Base-by-base conservation (phyloP, 805 yeast genomes). In the Myxozyma vanderwaltii region DNA sequence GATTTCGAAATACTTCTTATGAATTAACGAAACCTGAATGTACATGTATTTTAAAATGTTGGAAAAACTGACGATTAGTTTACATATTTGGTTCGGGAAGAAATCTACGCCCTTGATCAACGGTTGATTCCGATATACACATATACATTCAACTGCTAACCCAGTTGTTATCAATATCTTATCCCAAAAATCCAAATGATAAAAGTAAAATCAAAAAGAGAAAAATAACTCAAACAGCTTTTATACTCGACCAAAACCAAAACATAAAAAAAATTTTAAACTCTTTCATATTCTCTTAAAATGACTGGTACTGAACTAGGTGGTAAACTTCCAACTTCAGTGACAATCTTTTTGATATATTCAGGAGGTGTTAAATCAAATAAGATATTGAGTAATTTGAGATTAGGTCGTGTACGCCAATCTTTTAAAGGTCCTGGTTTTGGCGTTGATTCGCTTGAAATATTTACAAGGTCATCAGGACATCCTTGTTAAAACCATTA, bases 291-390 rank as follows among this genome's bases (percentile, higher is more conserved):
- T 74, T 94, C 99, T 75, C 98, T 83, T 68, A 94, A 77, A 62
- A 94, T 89, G 50, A 94, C 98, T 27, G 99, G 99, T 58, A 94
- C 98, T 1, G 98, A 90, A n/a, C 96, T 88, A 44, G 99, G 96
- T 10, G 99, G 99, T 66, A 94, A 79, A 1, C 96, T 89, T 29
- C 99, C 99, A 64, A 92, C 84, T 73, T 94, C 99, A 1, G 98
- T 94, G 55, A 94, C 90, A 59, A 94, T 90, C 76, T 94, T 94
- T 72, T 92, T 91, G 69, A 94, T 89, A 70, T 88, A 89, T 67
- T 86, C 89, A 13, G 96, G 96, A 36, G 97, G 97, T 1, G 98
- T 92, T 67, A 94, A 79, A 74, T 94, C 99, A 73, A 89, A 94
- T 81, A 94, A 81, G 64, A 94, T 85, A 70, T 90, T 90, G 69